Evolutionary conservation across 495 filamentous ascomycete species (phyloP), one percentile per base, ranked within the genome.

Genomic region (Xylaria palmicola): DNA sequence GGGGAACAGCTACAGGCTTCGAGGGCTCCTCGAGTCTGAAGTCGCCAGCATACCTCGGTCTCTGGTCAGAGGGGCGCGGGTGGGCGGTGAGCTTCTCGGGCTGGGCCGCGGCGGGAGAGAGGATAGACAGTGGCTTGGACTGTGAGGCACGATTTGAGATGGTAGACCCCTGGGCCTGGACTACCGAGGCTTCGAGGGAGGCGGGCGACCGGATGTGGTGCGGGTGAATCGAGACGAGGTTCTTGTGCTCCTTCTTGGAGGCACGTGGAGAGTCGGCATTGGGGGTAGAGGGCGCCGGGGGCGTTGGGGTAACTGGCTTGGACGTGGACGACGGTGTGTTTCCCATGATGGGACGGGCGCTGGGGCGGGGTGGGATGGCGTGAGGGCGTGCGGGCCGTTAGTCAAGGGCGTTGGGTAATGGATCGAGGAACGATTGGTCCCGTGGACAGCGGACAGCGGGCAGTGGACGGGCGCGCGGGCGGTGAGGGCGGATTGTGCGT

Each of bases 1-100:
- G 67, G 36, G 82, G 82, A 13, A 84, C 81, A 29, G 77, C 80
- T 67, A 84, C 79, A 29, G 80, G 81, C 62, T 83, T 79, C 63
- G 69, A 74, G 48, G 73, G 75, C 40, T 74, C 70, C 60, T 75
- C 69, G 56, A 44, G 29, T 56, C 66, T 73, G 56, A 70, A 65
- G 22, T 75, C 77, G 70, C 67, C 57, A 20, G 32, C 24, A 36
- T 55, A 26, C 27, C 48, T 61, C 50, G 72, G 78, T 62, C 66
- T 68, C 57, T 68, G 66, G 66, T 70, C 69, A 29, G 64, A 68
- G 64, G 47, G 27, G 29, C 64, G 57, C 27, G 36, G 34, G 56
- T 54, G 36, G 37, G 40, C 34, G 29, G 64, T 53, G 65, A 66
- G 10, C 47, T 32, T 52, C 7, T 60, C 57, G 27, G 47, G 55